Conservation (phyloP, 805 yeast genomes). For the Pichia rugopelliculosa region DNA sequence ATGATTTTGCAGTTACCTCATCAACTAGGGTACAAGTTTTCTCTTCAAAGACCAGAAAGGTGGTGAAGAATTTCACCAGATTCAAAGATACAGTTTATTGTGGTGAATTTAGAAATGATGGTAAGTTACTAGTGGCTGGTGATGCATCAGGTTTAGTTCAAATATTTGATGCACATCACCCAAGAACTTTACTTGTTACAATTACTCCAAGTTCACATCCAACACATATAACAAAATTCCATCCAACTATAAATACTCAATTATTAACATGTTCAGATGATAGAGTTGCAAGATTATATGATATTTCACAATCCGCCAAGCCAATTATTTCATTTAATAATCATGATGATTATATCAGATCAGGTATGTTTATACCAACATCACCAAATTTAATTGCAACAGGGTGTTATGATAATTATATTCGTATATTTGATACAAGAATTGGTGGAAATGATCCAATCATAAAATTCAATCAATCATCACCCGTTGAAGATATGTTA, state of each 20-base stretch:
- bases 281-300: slow-evolving; percentile 78
- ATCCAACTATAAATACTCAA: slow-evolving; percentile 66
- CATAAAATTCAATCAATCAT: slow-evolving; percentile 58
- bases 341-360: slow-evolving; percentile 83
- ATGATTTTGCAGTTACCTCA: slow-evolving; percentile 89
- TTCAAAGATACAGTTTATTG: slow-evolving; percentile 89
- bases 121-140: slow-evolving; percentile 85
- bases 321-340: slow-evolving; percentile 64
- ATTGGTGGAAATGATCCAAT: slow-evolving; percentile 42
- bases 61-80: slow-evolving; percentile 73
- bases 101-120: slow-evolving; percentile 88
- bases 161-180: slow-evolving; percentile 70
- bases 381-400: slow-evolving; percentile 73
- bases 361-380: slow-evolving; percentile 66
- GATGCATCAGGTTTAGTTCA: slow-evolving; percentile 94
- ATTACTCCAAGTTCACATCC: slow-evolving; percentile 81
- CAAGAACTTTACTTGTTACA: slow-evolving; percentile 71
- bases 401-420: slow-evolving; percentile 88
- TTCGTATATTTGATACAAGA: slow-evolving; percentile 81
- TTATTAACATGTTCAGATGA: slow-evolving; percentile 89
- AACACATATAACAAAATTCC: slow-evolving; percentile 89
- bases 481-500: slow-evolving; percentile 80
- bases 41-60: slow-evolving; percentile 91
- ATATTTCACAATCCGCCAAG: slow-evolving; percentile 67
- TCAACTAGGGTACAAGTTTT: slow-evolving; percentile 88